Evolutionary conservation across 345 rosid species (phyloP).

Genomic region (Gossypium rotundifolium): DNA sequence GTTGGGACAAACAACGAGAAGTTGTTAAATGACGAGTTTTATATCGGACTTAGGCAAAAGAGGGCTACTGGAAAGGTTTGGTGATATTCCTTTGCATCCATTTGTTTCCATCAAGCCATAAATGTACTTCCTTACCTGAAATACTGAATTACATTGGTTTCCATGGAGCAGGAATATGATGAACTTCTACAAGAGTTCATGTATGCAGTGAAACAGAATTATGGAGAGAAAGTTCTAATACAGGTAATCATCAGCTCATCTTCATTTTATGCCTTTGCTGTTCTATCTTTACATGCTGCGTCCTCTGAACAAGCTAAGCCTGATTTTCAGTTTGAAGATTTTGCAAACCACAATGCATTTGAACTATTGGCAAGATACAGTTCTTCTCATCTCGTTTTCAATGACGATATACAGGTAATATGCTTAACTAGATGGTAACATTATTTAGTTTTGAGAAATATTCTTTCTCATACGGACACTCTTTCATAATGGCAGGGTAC

Average conservation of each 20-base stretch:
- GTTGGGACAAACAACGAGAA: conserved; percentile 84
- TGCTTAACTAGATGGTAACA: not conserved
- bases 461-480: not conserved
- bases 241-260: conserved; percentile 46
- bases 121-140: conserved; percentile 3
- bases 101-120: not conserved
- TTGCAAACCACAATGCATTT: conserved; percentile 95
- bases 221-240: conserved; percentile 84
- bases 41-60: conserved; percentile 71
- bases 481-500: conserved; percentile 58
- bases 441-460: not conserved
- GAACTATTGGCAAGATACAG: conserved; percentile 74
- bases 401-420: conserved; percentile 89
- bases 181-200: conserved; percentile 90
- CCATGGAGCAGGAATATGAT: conserved; percentile 58
- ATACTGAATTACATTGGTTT: conserved; percentile 11
- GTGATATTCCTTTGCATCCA: not conserved
- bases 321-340: conserved; percentile 83
- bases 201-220: conserved; percentile 83
- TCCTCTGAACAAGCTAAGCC: conserved; percentile 8
- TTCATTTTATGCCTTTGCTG: not conserved
- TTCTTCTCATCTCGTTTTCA: conserved; percentile 83
- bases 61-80: conserved; percentile 81
- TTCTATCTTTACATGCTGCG: not conserved
- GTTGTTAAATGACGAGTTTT: conserved; percentile 71